Conservation (phyloP, 2,329 filamentous ascomycete genomes). For the Fusarium solani-melongenae region DNA sequence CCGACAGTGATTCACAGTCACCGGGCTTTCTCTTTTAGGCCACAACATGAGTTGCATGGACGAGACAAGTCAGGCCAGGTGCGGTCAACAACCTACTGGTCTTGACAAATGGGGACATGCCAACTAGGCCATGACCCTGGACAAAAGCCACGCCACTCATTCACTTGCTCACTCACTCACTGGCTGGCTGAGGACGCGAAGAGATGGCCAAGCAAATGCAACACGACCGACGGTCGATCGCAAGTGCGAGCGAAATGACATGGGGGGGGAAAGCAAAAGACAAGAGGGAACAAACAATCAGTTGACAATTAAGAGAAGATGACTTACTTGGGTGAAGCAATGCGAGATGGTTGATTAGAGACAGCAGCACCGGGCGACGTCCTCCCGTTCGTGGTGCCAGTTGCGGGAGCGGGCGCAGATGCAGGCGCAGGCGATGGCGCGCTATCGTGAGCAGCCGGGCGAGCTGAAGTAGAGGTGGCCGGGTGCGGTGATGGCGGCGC, state of each 20-base stretch:
- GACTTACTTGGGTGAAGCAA: slow-evolving; percentile 31
- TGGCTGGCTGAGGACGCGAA: slow-evolving; percentile 34
- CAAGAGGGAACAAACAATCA: not conserved
- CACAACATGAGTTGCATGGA: slow-evolving; percentile 26
- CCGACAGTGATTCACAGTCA: slow-evolving; percentile 24
- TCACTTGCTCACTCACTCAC: slow-evolving; percentile 28
- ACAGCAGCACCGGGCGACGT: slow-evolving; percentile 6
- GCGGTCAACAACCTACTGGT: slow-evolving; percentile 34
- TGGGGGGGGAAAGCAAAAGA: not conserved
- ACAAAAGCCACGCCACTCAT: slow-evolving; percentile 40
- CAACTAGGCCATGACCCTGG: slow-evolving; percentile 39
- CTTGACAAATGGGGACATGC: slow-evolving; percentile 42
- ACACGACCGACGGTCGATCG: slow-evolving; percentile 6
- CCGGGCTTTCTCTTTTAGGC: slow-evolving; percentile 14
- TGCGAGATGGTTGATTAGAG: not conserved
- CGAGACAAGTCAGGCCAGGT: slow-evolving; percentile 37
- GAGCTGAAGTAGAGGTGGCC: slow-evolving; percentile 21
- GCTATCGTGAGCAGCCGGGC: slow-evolving; percentile 26
- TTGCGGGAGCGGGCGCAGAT: slow-evolving; percentile 6
- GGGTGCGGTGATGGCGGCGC: slow-evolving; percentile 26
- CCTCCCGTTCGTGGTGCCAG: slow-evolving; percentile 20
- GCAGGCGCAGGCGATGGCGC: slow-evolving; percentile 28
- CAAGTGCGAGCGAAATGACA: not conserved
- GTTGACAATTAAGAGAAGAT: not conserved
- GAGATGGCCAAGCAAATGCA: slow-evolving; percentile 18